phyloP scores from a whole-genome alignment of 495 filamentous ascomycete species.

The Filosporella fistucella region DNA sequence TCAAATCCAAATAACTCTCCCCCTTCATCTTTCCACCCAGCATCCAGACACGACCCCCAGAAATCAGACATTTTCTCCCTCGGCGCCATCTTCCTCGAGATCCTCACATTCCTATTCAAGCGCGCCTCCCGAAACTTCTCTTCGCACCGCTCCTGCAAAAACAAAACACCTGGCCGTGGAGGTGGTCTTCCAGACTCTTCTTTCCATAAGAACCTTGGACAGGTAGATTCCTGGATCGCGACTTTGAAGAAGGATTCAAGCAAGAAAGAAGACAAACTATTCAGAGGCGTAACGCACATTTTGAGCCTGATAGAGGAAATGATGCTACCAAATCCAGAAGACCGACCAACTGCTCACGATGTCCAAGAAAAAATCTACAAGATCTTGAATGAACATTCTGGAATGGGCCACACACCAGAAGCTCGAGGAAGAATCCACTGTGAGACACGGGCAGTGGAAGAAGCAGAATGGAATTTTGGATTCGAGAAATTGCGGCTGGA shows the following conservation, averaged over 20 bases:
- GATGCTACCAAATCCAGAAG: slow-evolving; percentile 37
- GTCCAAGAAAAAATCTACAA: slow-evolving; percentile 38
- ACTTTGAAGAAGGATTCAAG: slow-evolving; percentile 60
- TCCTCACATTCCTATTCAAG: slow-evolving; percentile 69
- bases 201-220: slow-evolving; percentile 77
- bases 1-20: slow-evolving; percentile 8
- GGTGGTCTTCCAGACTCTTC: slow-evolving; percentile 71
- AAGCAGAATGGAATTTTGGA: slow-evolving; percentile 12
- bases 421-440: slow-evolving; percentile 14
- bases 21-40: neutral
- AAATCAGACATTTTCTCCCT: slow-evolving; percentile 75
- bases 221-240: slow-evolving; percentile 75
- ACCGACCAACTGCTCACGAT: slow-evolving; percentile 38
- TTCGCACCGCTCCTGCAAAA: slow-evolving; percentile 67
- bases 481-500: slow-evolving; percentile 19
- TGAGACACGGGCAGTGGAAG: slow-evolving; percentile 1
- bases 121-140: slow-evolving; percentile 65
- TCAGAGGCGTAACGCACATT: slow-evolving; percentile 42
- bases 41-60: slow-evolving; percentile 35
- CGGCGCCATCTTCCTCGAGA: slow-evolving; percentile 63
- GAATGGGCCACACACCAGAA: slow-evolving; percentile 8
- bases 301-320: slow-evolving; percentile 40
- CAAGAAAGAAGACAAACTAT: slow-evolving; percentile 56
- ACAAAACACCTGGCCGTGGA: slow-evolving; percentile 59
- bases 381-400: slow-evolving; percentile 39